Conservation (phyloP, 1,139 yeast genomes). For the Tardiomyces digboiensis region DNA sequence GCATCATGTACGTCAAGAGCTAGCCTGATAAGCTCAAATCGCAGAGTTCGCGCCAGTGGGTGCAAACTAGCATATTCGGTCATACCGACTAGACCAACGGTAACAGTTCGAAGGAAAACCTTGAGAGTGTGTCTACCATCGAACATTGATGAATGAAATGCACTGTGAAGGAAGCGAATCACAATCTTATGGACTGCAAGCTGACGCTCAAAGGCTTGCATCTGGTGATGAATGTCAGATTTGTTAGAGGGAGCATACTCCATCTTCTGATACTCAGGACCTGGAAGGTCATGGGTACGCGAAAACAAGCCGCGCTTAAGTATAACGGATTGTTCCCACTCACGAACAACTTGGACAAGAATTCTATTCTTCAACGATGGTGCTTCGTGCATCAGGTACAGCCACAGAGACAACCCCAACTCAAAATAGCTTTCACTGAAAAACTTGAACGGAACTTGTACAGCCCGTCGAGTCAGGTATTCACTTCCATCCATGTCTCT, state of each 20-base stretch:
- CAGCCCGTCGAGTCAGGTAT: conserved; percentile 21
- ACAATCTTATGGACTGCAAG: conserved; percentile 68
- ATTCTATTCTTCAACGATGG: conserved; percentile 48
- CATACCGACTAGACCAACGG: conserved; percentile 46
- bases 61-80: conserved; percentile 58
- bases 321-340: conserved; percentile 62
- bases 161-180: conserved; percentile 63
- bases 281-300: conserved; percentile 42
- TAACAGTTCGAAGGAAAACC: conserved; percentile 54
- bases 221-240: conserved; percentile 43
- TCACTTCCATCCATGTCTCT: neutral
- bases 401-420: conserved; percentile 70
- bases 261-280: conserved; percentile 67
- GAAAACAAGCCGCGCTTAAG: conserved; percentile 58
- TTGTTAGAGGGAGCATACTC: conserved; percentile 84
- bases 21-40: conserved; percentile 68
- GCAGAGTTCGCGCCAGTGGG: conserved; percentile 64
- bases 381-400: conserved; percentile 66
- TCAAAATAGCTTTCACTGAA: conserved; percentile 56
- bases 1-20: conserved; percentile 55
- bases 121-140: conserved; percentile 66
- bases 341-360: conserved; percentile 54
- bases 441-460: conserved; percentile 58
- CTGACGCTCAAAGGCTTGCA: conserved; percentile 38
- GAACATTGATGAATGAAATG: conserved; percentile 70